Conservation (phyloP, 2,329 filamentous ascomycete genomes). For the Colletotrichum sp. region DNA sequence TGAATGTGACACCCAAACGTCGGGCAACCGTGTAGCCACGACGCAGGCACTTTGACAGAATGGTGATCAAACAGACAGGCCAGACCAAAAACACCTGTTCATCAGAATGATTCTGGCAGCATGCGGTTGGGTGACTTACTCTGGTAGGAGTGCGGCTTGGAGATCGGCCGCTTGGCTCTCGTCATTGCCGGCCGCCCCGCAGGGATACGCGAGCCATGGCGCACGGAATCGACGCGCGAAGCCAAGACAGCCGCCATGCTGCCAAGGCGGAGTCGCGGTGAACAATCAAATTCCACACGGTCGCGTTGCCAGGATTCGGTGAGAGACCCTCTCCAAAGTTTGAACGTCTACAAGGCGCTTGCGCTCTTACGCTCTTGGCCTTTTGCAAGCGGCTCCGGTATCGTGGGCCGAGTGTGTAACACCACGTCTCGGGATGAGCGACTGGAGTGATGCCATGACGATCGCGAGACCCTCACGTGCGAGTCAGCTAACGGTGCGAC, state of each 20-base stretch:
- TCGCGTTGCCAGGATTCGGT: neutral
- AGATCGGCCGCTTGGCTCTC: conserved; percentile 16
- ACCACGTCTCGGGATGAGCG: neutral
- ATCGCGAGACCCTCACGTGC: conserved; percentile 11
- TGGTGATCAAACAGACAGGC: neutral
- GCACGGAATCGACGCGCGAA: conserved; percentile 11
- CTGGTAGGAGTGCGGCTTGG: neutral
- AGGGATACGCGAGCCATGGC: conserved; percentile 15
- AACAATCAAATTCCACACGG: neutral
- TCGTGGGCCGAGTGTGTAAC: neutral
- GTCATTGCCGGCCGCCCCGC: conserved; percentile 1
- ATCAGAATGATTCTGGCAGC: neutral
- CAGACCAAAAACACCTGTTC: neutral
- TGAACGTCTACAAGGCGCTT: neutral
- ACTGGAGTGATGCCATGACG: conserved; percentile 1
- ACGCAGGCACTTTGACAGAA: neutral
- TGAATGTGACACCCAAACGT: neutral
- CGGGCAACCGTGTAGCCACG: neutral
- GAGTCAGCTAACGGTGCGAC: conserved; percentile 9
- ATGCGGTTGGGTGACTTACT: conserved; percentile 1
- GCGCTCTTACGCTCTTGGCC: neutral
- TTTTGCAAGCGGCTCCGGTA: neutral
- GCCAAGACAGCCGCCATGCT: conserved; percentile 1
- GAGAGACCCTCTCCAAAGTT: neutral
- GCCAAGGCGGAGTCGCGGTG: conserved; percentile 4